These are phyloP conservation scores for Urostyla sp. DNA, from an alignment of 73 alveolate genomes.

Conservation along the genomic window DNA sequence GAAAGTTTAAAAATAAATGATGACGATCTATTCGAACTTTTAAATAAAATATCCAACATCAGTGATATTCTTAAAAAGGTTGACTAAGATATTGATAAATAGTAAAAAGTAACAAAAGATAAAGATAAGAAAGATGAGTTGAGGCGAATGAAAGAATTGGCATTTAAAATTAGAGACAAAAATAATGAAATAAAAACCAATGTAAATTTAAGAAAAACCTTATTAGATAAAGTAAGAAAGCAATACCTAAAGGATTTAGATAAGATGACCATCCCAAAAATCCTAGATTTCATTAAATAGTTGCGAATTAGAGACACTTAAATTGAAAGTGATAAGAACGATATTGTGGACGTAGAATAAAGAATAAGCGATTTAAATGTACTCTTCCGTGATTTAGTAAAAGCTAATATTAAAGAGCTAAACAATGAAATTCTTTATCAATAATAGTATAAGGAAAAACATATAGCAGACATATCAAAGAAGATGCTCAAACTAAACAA, in stretches of 20 bases:
- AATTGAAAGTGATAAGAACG: background rate
- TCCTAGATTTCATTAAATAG: background rate
- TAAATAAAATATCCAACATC: background rate
- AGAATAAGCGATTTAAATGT: background rate
- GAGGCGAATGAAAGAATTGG: background rate
- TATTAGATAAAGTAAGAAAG: background rate
- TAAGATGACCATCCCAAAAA: background rate
- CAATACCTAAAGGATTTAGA: background rate
- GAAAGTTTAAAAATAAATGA: background rate
- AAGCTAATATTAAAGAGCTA: no score
- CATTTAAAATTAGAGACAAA: background rate
- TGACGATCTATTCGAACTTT: background rate
- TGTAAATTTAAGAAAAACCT: background rate
- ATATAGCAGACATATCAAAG: conserved; percentile 1
- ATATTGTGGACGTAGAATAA: background rate
- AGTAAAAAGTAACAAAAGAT: background rate
- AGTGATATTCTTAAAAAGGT: background rate
- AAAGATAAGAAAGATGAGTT: conserved; percentile 7
- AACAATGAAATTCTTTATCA: no score
- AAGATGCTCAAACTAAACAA: background rate
- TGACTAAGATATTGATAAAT: background rate
- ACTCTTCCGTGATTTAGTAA: background rate
- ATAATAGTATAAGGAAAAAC: background rate
- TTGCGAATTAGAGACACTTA: background rate
- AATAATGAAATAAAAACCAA: conserved; percentile 5